Conservation (phyloP, 495 filamentous ascomycete species). For the Sabuloglossum arenarium region DNA sequence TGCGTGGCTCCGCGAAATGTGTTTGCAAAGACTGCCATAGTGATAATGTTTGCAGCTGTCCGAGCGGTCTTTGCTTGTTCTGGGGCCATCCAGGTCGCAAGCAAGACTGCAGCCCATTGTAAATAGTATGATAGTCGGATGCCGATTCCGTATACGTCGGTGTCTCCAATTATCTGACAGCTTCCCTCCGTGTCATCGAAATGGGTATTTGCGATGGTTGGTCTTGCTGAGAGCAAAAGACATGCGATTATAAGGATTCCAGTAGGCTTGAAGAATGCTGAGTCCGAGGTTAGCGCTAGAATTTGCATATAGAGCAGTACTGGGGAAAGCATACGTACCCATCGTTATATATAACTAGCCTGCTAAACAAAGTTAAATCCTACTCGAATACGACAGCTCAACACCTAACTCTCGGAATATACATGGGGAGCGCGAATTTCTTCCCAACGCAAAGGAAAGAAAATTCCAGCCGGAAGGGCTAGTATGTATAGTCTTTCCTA, state of each 20-base stretch:
- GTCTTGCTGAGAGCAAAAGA: background rate
- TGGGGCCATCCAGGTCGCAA: conserved; percentile 4
- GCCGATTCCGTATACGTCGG: conserved; percentile 19
- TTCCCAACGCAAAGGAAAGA: no score
- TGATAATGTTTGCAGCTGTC: background rate
- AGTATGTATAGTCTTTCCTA: no score
- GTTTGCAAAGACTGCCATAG: background rate
- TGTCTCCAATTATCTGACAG: conserved; percentile 8
- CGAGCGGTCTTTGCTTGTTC: background rate
- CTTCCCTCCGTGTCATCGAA: background rate
- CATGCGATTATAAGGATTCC: background rate
- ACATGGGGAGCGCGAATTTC: no score
- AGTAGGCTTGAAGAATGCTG: background rate
- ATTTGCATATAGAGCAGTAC: background rate
- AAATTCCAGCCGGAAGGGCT: no score
- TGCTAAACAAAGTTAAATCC: no score
- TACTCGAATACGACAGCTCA: no score
- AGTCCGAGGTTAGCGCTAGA: background rate
- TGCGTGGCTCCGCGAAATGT: background rate
- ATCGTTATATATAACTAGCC: no score
- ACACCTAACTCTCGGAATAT: no score
- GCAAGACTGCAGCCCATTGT: conserved; percentile 16
- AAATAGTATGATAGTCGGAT: conserved; percentile 21
- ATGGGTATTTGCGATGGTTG: background rate
- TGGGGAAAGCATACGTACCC: background rate